Evolutionary conservation across 2,329 filamentous ascomycete genomes (phyloP).

Genomic region (Cadophora sp.): DNA sequence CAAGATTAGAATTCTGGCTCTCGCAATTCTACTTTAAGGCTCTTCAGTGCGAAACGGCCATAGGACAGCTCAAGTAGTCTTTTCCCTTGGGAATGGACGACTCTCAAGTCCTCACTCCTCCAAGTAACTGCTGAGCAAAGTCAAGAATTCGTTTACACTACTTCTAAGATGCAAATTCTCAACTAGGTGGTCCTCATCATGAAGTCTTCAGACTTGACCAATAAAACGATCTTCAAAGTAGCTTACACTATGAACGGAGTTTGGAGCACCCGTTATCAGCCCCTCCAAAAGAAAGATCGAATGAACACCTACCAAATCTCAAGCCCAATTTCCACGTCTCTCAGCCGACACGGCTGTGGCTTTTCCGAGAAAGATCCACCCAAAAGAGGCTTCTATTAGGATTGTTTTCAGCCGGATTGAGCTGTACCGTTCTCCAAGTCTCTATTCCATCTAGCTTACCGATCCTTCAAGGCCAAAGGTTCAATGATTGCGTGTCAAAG

Average conservation of each 20-base stretch:
- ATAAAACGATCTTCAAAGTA: background rate
- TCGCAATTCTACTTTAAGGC: too few species aligned
- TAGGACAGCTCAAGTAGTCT: too few species aligned
- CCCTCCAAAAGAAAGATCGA: background rate
- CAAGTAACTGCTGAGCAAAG: too few species aligned
- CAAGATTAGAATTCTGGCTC: too few species aligned
- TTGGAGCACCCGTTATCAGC: background rate
- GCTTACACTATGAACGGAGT: background rate
- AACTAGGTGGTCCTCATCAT: too few species aligned
- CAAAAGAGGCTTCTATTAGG: background rate
- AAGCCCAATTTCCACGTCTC: background rate
- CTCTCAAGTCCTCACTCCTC: too few species aligned
- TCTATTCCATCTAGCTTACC: background rate
- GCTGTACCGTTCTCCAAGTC: slow-evolving; percentile 4
- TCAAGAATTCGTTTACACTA: too few species aligned
- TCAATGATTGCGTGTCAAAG: background rate
- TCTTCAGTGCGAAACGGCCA: too few species aligned
- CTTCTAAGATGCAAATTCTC: too few species aligned
- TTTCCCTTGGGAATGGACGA: too few species aligned
- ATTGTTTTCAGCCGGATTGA: background rate
- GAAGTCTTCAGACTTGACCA: background rate
- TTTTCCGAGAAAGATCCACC: slow-evolving; percentile 8
- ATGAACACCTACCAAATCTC: background rate
- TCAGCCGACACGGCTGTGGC: slow-evolving; percentile 1
- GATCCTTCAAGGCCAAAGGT: background rate